Base-by-base conservation (phyloP, 2,329 filamentous ascomycete species). In the Microascus cirrosus region DNA sequence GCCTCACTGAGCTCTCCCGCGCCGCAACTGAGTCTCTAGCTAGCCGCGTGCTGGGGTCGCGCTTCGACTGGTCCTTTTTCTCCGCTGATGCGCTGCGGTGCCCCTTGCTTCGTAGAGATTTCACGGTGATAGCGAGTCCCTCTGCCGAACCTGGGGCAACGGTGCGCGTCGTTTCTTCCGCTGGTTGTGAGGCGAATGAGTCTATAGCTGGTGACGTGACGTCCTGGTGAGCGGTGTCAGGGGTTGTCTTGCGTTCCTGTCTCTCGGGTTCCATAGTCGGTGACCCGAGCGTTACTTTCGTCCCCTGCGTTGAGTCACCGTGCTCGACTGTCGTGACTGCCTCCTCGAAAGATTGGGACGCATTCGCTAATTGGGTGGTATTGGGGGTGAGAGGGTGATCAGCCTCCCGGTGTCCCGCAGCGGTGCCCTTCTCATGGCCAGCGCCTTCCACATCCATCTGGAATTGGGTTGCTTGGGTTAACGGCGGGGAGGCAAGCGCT, bases 1-100 rank as follows among this genome's bases (percentile, higher is more conserved):
- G 39, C 28, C 32, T 39, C 12, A 53, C 22, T 11, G 32, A 15
- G 20, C 50, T 39, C 53, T 55, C 50, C 22, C 50, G 25, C n/a
- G 35, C 48, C 25, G 54, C 57, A n/a, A 53, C 51, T 42, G 57
- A 59, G 36, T 32, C 57, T 42, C 36, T 58, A 24, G 56, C 60
- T 53, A 53, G 58, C 42, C 45, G 61, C 36, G 34, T 58, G 18
- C 32, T 58, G 6, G 56, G 55, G 22, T 56, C 55, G 20, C 57
- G 51, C 22, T 34, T 39, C 13, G 56, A 50, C 32, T 15, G 20
- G 36, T 52, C 55, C n/a, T 42, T 51, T 15, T 32, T 52, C 52
- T 55, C 50, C 11, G 45, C 15, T 24, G 53, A 58, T n/a, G 12
- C 18, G 39, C 36, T 51, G 28, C 51, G 35, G 32, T 57, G 51